These are phyloP conservation scores for Ophiostoma ips DNA, from an alignment of 2,329 filamentous ascomycete species.

Conservation along the genomic window DNA sequence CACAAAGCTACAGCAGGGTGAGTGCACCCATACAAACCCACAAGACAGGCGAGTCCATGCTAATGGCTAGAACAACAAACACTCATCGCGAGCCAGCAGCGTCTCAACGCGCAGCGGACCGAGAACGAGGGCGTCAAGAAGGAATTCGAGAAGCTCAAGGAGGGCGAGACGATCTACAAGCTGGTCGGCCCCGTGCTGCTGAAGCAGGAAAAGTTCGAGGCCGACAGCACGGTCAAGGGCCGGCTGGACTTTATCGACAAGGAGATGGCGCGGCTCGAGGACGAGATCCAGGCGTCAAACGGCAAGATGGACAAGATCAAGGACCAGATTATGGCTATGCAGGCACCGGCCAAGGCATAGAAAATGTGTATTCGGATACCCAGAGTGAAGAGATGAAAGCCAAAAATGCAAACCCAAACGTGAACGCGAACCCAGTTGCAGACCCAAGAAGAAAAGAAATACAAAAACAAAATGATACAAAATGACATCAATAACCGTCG, in stretches of 20 bases:
- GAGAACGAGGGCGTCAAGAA: slow-evolving; percentile 83
- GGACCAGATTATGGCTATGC: slow-evolving; percentile 43
- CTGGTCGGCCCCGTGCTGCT: slow-evolving; percentile 81
- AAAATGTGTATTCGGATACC: too few relatives aligned
- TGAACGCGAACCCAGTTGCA: too few relatives aligned
- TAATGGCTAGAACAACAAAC: slow-evolving; percentile 58
- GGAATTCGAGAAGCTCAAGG: slow-evolving; percentile 68
- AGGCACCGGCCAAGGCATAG: slow-evolving; percentile 23
- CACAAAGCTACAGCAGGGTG: slow-evolving; percentile 73
- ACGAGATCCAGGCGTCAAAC: slow-evolving; percentile 40
- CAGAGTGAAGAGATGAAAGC: background rate
- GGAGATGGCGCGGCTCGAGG: slow-evolving; percentile 54
- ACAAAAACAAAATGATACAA: background rate
- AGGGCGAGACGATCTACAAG: slow-evolving; percentile 89
- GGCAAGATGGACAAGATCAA: slow-evolving; percentile 45
- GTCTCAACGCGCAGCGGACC: slow-evolving; percentile 83
- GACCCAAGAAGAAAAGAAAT: too few relatives aligned
- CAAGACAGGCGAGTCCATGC: background rate
- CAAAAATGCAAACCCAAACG: too few relatives aligned
- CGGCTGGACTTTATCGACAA: slow-evolving; percentile 84
- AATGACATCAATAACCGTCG: too few relatives aligned
- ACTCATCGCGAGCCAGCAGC: slow-evolving; percentile 67
- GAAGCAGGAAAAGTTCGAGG: slow-evolving; percentile 88
- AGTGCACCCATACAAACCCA: slow-evolving; percentile 4
- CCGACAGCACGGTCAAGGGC: slow-evolving; percentile 78